Evolutionary conservation across 305 asterid genomes (phyloP).

Genomic region (Fraxinus latifolia): DNA sequence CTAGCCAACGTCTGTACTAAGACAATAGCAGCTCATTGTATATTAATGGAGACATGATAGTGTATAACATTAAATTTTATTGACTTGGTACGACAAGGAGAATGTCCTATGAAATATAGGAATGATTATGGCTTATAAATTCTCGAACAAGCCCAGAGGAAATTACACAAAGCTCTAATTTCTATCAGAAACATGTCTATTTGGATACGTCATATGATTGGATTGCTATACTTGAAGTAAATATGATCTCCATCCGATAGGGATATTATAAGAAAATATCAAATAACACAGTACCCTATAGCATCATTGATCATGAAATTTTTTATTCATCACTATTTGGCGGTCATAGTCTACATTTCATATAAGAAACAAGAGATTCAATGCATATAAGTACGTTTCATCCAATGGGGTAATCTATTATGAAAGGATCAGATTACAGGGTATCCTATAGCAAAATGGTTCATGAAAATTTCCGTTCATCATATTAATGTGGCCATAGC

Average conservation of each 20-base stretch:
- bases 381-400: not conserved
- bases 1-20: not conserved
- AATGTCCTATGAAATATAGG: not conserved
- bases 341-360: not conserved
- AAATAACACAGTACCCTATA: not conserved
- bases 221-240: not conserved
- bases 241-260: not conserved
- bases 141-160: not conserved
- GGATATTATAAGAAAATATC: not conserved
- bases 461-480: not conserved
- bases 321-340: not conserved
- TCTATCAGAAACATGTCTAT: not conserved
- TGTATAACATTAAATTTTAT: not conserved
- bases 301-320: not conserved
- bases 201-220: not conserved
- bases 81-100: not conserved
- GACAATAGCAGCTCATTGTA: not conserved
- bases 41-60: not conserved
- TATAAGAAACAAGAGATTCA: not conserved
- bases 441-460: not conserved
- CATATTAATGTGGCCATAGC: not conserved
- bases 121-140: not conserved
- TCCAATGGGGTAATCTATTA: not conserved
- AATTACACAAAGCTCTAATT: not conserved
- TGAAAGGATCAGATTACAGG: not conserved